Conservation (phyloP, 108 stramenopile genomes). For the Nitzschia inconspicua region DNA sequence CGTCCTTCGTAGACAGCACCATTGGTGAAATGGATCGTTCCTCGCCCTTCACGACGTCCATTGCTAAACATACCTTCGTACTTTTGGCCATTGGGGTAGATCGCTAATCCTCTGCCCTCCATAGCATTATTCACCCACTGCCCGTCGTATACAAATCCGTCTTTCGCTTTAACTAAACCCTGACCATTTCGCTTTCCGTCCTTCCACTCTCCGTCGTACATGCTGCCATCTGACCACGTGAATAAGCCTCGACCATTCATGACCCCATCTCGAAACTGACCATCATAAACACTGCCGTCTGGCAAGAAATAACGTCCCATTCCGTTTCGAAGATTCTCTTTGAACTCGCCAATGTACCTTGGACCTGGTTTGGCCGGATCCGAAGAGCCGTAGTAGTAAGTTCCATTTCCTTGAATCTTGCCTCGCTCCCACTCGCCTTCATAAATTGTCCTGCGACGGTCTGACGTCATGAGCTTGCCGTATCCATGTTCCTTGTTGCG, state of each 20-base stretch:
- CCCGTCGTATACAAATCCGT: slow-evolving; percentile 89
- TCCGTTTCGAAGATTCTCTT: slow-evolving; percentile 76
- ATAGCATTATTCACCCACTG: slow-evolving; percentile 84
- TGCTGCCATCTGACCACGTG: slow-evolving; percentile 67
- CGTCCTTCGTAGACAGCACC: slow-evolving; percentile 87
- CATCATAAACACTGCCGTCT: slow-evolving; percentile 70
- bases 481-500: slow-evolving; percentile 84
- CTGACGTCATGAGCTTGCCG: slow-evolving; percentile 71
- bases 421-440: slow-evolving; percentile 85
- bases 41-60: slow-evolving; percentile 84
- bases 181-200: slow-evolving; percentile 73
- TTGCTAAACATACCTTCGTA: slow-evolving; percentile 81
- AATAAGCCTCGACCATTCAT: slow-evolving; percentile 76
- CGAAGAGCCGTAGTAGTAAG: slow-evolving; percentile 60
- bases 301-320: slow-evolving; percentile 69
- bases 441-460: slow-evolving; percentile 75
- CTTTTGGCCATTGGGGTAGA: slow-evolving; percentile 81
- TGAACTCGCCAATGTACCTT: slow-evolving; percentile 82
- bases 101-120: slow-evolving; percentile 84
- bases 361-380: slow-evolving; percentile 14
- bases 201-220: slow-evolving; percentile 84
- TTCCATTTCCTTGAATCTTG: slow-evolving; percentile 77
- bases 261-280: slow-evolving; percentile 81
- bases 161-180: slow-evolving; percentile 64
- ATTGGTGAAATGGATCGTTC: slow-evolving; percentile 81